phyloP scores from a whole-genome alignment of 2,329 filamentous ascomycete genomes.

The Colletotrichum abscissum region DNA sequence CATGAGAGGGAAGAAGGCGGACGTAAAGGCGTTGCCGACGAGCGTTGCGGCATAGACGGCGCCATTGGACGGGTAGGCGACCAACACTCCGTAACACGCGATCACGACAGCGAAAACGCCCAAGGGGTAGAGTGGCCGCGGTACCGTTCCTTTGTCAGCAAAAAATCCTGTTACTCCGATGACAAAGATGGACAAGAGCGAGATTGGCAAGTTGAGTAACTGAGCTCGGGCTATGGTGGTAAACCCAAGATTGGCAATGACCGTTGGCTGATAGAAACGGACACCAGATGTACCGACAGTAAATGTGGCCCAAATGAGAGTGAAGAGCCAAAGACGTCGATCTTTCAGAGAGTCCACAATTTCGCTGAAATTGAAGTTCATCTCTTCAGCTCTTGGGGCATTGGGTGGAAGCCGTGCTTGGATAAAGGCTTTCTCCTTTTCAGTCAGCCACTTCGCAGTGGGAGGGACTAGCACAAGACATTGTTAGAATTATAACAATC shows the following conservation, averaged over 20 bases:
- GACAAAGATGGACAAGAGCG: slow-evolving; percentile 52
- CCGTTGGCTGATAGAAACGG: slow-evolving; percentile 55
- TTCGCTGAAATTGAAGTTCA: slow-evolving; percentile 53
- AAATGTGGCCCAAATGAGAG: slow-evolving; percentile 55
- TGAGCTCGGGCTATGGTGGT: slow-evolving; percentile 58
- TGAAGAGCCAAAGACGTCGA: slow-evolving; percentile 56
- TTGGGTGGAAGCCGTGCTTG: slow-evolving; percentile 58
- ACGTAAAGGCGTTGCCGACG: slow-evolving; percentile 54
- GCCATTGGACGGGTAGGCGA: slow-evolving; percentile 56
- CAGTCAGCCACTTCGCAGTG: slow-evolving; percentile 56
- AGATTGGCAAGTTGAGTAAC: slow-evolving; percentile 60
- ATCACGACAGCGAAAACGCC: slow-evolving; percentile 54
- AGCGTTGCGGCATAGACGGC: slow-evolving; percentile 59
- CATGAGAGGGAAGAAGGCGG: slow-evolving; percentile 60
- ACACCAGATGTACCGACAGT: slow-evolving; percentile 55
- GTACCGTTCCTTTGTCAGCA: slow-evolving; percentile 54
- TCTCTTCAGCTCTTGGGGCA: slow-evolving; percentile 52
- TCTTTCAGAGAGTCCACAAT: slow-evolving; percentile 53
- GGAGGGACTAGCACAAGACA: slow-evolving; percentile 53
- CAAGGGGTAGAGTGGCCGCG: slow-evolving; percentile 56
- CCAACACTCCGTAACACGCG: slow-evolving; percentile 57
- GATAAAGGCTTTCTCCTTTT: slow-evolving; percentile 59
- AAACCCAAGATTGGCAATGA: slow-evolving; percentile 50
- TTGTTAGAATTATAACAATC: slow-evolving; percentile 47
- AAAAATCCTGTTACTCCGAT: slow-evolving; percentile 55